Evolutionary conservation across 2,329 filamentous ascomycete species (phyloP), one percentile per base, ranked within the genome.

Genomic region (Trichocomaceae sp.): DNA sequence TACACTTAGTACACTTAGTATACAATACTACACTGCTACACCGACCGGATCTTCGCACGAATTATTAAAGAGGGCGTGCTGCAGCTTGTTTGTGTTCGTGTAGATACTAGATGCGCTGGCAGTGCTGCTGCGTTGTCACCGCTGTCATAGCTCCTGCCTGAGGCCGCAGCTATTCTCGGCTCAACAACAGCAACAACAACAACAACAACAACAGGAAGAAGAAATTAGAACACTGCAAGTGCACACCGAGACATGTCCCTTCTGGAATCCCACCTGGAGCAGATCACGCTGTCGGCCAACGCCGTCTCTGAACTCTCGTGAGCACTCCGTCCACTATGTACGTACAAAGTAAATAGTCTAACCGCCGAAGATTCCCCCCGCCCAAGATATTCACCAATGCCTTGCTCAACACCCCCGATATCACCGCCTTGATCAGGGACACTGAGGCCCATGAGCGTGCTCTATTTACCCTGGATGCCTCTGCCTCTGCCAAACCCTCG

Each of bases 361-460:
- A 54, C 17, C 47, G 1, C 17, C 35, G 10, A 31, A 95, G 90
- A 33, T 97, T 97, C 64, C 89, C 89, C 41, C 83, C 83, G 1
- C 89, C 92, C n/a, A 95, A 89, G 65, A 90, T 93, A 66, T 99
- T 97, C 75, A 93, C 91, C 62, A 96, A 95, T 70, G 90, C 93
- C 33, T 81, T 99, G 39, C 84, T 97, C 48, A 85, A 86, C 55
- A 85, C 85, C 61, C 86, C 91, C 71, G 93, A 99, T 71, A 97
- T 99, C 63, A 97, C 93, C 3, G 83, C 88, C 12, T 77, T 99
- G 47, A 96, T 99, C 65, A 88, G 93, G 58, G 93, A 99, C 70
- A 96, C 92, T 3, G 93, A 99, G 72, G 76, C 87, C 20, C 92
- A 97, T 74, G 93, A 99, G 71, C 87, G 91, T 65, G 92, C 92